Evolutionary conservation across 1,284 basidiomycete genomes (phyloP).

Genomic region (Trametes sp.): DNA sequence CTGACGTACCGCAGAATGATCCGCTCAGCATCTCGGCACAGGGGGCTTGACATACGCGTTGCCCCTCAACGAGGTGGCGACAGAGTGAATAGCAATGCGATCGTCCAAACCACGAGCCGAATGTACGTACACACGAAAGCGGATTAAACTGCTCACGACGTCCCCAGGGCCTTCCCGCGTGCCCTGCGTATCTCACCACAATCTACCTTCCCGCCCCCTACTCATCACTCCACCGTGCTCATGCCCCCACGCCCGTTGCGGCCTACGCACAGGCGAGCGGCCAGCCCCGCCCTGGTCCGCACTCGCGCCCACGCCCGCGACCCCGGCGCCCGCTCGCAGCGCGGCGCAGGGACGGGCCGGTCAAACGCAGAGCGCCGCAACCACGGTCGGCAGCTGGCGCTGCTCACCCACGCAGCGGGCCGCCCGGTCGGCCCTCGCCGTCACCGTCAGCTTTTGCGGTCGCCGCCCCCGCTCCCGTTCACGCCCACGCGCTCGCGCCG

Average conservation of each 20-base stretch:
- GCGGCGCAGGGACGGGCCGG: background rate
- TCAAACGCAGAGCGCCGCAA: background rate
- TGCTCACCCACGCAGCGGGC: background rate
- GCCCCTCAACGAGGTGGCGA: too few species aligned
- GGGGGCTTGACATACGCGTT: too few species aligned
- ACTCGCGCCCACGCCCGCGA: background rate
- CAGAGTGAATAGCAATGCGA: too few species aligned
- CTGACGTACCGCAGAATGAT: too few species aligned
- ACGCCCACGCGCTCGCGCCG: constrained; percentile 14
- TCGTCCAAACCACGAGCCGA: too few species aligned
- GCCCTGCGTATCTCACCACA: too few species aligned
- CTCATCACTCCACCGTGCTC: too few species aligned
- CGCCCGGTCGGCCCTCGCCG: background rate
- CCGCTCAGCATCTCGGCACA: too few species aligned
- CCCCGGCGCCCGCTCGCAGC: background rate
- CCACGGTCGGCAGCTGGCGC: constrained; percentile 1
- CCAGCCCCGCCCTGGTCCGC: constrained; percentile 8
- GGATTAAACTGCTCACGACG: too few species aligned
- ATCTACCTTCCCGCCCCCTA: too few species aligned
- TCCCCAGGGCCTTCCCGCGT: too few species aligned
- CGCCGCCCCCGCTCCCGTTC: constrained; percentile 13
- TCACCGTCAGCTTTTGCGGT: constrained; percentile 17
- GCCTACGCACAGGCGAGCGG: background rate
- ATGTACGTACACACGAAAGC: too few species aligned
- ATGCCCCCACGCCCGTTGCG: background rate